These are phyloP conservation scores for Phragmites australis DNA, from an alignment of 176 grass and related monocot species.

Conservation along the genomic window DNA sequence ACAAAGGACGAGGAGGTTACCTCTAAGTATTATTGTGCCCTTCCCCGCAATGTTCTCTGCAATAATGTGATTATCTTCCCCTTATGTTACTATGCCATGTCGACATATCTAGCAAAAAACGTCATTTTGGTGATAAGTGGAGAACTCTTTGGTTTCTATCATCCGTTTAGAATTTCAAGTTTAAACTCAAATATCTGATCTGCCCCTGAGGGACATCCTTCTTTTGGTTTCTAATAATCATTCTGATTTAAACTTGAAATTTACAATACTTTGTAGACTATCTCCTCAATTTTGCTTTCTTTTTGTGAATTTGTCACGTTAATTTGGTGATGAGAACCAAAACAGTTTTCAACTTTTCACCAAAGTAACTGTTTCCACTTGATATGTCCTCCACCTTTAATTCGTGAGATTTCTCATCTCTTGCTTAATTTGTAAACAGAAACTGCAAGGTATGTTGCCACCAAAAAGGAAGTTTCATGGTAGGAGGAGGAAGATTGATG, in stretches of 20 bases:
- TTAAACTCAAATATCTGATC: background rate
- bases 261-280: background rate
- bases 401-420: background rate
- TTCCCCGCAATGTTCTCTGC: background rate
- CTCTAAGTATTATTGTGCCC: background rate
- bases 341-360: background rate
- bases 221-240: background rate
- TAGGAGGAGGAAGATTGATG: background rate
- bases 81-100: background rate
- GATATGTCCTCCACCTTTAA: background rate
- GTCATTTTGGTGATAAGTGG: background rate
- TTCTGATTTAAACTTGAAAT: background rate
- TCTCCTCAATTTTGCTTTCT: background rate
- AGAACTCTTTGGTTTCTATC: background rate
- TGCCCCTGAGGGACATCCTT: background rate
- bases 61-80: background rate
- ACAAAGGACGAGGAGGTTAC: constrained; percentile 25
- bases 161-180: background rate
- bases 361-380: background rate
- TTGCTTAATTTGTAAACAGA: constrained; percentile 23
- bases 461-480: background rate
- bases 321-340: background rate
- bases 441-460: background rate
- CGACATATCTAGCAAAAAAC: background rate
- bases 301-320: background rate